Percentiles rank a stretch among this genome's conserved stretches.
Evolutionary conservation across 129 eudicot genomes (phyloP).

Genomic region (Chrysanthemum lavandulifolium): DNA sequence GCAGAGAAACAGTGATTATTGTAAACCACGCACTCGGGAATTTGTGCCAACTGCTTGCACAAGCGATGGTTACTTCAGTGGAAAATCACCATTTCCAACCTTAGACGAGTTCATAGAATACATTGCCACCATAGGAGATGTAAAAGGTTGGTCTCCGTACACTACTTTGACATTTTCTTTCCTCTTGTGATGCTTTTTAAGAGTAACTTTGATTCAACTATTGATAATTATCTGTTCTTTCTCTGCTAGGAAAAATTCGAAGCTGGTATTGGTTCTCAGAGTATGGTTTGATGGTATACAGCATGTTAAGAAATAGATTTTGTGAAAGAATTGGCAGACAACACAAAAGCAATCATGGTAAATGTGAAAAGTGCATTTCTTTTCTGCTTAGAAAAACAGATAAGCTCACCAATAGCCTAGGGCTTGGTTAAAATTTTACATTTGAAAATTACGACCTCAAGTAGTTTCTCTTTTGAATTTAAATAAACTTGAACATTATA

Average conservation of each 20-base stretch:
- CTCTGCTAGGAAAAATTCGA: constrained; percentile 62
- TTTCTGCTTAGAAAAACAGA: too few relatives aligned
- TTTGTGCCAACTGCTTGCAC: constrained; percentile 43
- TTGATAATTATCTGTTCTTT: constrained; percentile 7
- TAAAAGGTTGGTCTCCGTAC: constrained; percentile 53
- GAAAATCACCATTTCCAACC: constrained; percentile 86
- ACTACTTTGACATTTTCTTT: neutral
- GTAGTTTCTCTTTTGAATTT: constrained; percentile 5
- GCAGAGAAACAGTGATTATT: constrained; percentile 47
- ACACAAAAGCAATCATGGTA: constrained; percentile 97
- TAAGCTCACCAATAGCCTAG: neutral
- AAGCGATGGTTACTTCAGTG: constrained; percentile 55
- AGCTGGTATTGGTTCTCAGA: constrained; percentile 99
- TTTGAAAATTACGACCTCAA: neutral
- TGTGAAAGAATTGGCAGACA: constrained; percentile 95
- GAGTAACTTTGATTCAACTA: constrained; percentile 5
- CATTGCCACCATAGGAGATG: constrained; percentile 63
- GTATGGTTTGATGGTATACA: constrained; percentile 75
- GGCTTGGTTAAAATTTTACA: neutral
- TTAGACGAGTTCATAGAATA: constrained; percentile 69
- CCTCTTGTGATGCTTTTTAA: constrained; percentile 10
- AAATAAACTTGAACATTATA: neutral
- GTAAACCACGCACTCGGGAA: constrained; percentile 38
- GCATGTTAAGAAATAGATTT: constrained; percentile 79
- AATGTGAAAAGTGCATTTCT: constrained; percentile 6